These are phyloP conservation scores for Vinca major DNA, from an alignment of 305 asterid genomes.

Conservation along the genomic window DNA sequence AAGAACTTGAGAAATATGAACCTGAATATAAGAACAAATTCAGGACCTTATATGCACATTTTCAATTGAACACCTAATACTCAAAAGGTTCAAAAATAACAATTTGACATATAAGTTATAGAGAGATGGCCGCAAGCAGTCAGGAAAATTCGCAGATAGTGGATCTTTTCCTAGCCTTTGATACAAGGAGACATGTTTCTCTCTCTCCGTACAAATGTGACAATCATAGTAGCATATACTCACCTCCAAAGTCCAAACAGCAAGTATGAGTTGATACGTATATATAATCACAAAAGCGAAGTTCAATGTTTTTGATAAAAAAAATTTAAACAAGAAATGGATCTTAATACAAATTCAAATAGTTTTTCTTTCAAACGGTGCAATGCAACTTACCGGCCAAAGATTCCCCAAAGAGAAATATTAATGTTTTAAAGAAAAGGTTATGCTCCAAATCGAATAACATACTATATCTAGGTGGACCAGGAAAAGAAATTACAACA, in stretches of 20 bases:
- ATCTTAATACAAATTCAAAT: neutral
- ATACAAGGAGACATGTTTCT: neutral
- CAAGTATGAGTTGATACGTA: too few relatives aligned
- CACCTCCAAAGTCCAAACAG: too few relatives aligned
- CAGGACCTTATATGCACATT: constrained; percentile 15
- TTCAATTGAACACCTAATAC: neutral
- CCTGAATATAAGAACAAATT: constrained; percentile 47
- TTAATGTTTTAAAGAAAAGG: neutral
- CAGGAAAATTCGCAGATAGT: neutral
- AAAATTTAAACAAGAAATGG: neutral
- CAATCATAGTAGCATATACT: neutral
- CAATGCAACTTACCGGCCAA: neutral
- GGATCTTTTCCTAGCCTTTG: neutral
- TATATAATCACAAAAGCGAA: neutral
- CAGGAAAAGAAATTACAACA: neutral
- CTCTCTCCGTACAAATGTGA: neutral
- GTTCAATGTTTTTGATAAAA: neutral
- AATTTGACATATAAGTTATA: neutral
- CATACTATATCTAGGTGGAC: neutral
- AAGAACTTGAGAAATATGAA: constrained; percentile 80
- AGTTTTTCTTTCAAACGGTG: neutral
- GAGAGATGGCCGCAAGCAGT: neutral
- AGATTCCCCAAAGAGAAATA: neutral
- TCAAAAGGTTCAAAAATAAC: neutral
- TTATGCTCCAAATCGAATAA: neutral